Evolutionary conservation across 177 flowering plant genomes (phyloP).

Genomic region (Telopea speciosissima): DNA sequence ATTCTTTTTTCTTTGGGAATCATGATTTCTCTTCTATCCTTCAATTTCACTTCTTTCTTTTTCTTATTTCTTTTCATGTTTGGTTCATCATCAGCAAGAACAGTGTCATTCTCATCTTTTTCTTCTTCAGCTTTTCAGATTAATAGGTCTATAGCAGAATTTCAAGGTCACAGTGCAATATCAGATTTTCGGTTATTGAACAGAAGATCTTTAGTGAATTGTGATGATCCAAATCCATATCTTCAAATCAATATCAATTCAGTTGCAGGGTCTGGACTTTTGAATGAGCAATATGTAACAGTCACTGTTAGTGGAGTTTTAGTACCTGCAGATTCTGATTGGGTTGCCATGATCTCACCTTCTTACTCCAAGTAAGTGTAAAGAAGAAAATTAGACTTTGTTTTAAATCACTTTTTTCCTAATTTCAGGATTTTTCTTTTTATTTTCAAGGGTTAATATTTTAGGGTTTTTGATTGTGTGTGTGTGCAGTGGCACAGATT

Average conservation of each 20-base stretch:
- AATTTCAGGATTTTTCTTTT: no score
- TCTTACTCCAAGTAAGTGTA: constrained; percentile 50
- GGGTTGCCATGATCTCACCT: constrained; percentile 85
- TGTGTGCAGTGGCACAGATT: constrained; percentile 32
- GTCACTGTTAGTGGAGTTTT: constrained; percentile 58
- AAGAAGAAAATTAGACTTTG: neutral
- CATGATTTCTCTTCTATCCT: no score
- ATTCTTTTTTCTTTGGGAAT: no score
- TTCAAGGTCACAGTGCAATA: constrained; percentile 16
- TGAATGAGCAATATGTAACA: constrained; percentile 43
- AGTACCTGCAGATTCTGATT: constrained; percentile 31
- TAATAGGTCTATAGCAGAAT: constrained; percentile 10
- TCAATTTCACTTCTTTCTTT: no score
- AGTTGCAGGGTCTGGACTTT: constrained; percentile 15
- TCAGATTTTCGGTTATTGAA: constrained; percentile 22
- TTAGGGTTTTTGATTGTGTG: no score
- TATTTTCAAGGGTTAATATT: no score
- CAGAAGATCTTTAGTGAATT: constrained; percentile 13
- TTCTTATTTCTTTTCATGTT: no score
- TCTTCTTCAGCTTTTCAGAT: constrained; percentile 6
- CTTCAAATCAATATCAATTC: constrained; percentile 16
- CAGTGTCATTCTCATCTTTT: neutral
- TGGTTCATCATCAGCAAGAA: no score
- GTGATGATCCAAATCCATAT: constrained; percentile 23
- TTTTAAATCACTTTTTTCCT: no score